Conservation (phyloP, 2,329 filamentous ascomycete genomes). For the Sporothrix pallida region DNA sequence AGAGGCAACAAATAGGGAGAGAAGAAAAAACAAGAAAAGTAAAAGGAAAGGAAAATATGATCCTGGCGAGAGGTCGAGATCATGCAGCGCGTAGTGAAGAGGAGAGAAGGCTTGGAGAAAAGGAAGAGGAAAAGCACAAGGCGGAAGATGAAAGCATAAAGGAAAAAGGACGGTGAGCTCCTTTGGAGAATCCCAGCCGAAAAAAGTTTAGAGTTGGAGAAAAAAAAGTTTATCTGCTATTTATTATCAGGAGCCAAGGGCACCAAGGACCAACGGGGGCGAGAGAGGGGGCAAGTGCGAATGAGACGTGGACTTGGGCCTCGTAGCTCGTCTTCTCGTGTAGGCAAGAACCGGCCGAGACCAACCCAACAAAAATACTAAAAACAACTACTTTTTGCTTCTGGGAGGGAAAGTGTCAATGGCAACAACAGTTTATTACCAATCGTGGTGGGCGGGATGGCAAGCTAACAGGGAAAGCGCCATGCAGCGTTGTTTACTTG, state of each 20-base stretch:
- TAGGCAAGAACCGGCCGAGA: slow-evolving; percentile 20
- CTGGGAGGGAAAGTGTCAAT: background rate
- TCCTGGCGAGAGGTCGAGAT: background rate
- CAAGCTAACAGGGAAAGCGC: background rate
- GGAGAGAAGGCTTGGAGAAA: background rate
- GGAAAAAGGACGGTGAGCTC: slow-evolving; percentile 16
- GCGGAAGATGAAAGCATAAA: slow-evolving; percentile 12
- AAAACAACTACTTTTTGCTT: too few species aligned
- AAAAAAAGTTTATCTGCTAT: slow-evolving; percentile 23
- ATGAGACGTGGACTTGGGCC: background rate
- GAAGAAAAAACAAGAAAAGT: background rate
- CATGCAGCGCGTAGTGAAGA: slow-evolving; percentile 13
- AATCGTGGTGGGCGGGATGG: background rate
- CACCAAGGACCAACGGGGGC: background rate
- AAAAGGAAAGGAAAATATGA: background rate
- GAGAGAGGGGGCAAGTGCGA: slow-evolving; percentile 10
- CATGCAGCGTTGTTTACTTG: slow-evolving; percentile 4
- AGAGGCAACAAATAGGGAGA: too few species aligned
- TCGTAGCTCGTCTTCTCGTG: background rate
- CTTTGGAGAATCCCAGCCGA: slow-evolving; percentile 8
- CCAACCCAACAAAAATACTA: background rate
- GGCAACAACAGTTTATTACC: slow-evolving; percentile 15
- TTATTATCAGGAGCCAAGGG: slow-evolving; percentile 17
- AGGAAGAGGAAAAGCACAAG: background rate
- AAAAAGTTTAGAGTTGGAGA: slow-evolving; percentile 16